A percentile compares a stretch with the other conserved stretches of the same genome.
Conservation (phyloP, 2,329 filamentous ascomycete species). For the Apiospora pterosperma region DNA sequence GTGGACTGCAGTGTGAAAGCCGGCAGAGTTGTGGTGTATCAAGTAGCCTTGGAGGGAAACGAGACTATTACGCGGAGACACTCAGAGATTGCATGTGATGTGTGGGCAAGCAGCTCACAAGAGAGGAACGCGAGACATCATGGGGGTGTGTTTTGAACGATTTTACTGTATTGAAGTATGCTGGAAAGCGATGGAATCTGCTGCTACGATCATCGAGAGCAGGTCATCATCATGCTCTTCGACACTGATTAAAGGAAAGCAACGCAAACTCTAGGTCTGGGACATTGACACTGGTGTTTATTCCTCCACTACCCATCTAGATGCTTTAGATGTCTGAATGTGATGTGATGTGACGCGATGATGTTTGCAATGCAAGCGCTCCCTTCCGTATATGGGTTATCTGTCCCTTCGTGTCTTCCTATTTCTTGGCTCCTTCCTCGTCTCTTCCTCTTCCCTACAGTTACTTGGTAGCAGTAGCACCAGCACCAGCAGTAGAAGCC, state of each 20-base stretch:
- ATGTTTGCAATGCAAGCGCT: neutral
- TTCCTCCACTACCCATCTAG: neutral
- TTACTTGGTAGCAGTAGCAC: neutral
- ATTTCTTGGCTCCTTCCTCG: neutral
- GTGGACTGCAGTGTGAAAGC: neutral
- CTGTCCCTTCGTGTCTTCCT: neutral
- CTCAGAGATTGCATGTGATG: too few species aligned
- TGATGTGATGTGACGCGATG: neutral
- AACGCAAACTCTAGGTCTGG: neutral
- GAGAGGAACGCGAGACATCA: neutral
- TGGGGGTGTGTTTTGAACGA: neutral
- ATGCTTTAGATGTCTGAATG: neutral
- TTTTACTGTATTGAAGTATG: conserved; percentile 7
- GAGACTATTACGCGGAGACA: too few species aligned
- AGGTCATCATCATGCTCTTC: neutral
- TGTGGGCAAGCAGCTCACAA: neutral
- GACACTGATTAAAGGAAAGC: neutral
- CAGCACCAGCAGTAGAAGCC: neutral
- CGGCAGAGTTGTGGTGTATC: neutral
- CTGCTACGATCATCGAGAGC: neutral
- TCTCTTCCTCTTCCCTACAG: neutral
- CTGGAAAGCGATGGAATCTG: neutral
- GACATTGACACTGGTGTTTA: neutral
- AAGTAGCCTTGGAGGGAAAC: neutral
- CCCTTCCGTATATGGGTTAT: neutral